Evolutionary conservation across 441 rosid genomes (phyloP), one percentile per base, ranked within the genome.

Genomic region (Syzygium malaccense): DNA sequence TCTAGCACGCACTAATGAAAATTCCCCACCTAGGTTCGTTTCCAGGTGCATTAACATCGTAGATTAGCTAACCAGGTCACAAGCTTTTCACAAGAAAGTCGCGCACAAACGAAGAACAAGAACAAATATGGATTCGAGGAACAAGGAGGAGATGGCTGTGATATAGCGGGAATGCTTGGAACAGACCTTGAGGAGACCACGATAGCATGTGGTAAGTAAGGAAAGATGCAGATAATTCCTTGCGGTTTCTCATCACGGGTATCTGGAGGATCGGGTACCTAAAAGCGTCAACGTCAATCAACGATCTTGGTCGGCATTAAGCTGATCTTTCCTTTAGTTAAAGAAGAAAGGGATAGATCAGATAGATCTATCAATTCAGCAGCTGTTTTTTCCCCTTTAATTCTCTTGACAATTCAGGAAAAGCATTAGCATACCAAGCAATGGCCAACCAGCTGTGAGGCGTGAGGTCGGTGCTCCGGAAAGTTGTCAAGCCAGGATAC

Each of bases 241-340:
- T 89, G 56, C n/a, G 90, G 83, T 14, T 41, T 60, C 19, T 88
- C 87, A 89, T 86, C 28, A 85, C 14, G 37, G 96, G 95, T 87
- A 94, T 91, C 85, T 87, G 91, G 86, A 93, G 91, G 87, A 93
- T 87, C n/a, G 96, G 95, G 87, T 93, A 93, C 94, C 96, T 94
- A 66, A 66, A 60, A n/a, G 51, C 19, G 54, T 8, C 83, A 55
- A 56, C 25, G 33, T 58, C 20, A n/a, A 18, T 32, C 8, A 75
- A 26, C 53, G 84, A 41, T 23, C 84, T 41, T 26, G 15, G 51
- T 41, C 53, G n/a, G 84, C n/a, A 75, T 41, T 45, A 41, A 75
- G 84, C 84, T 48, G 45, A 23, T 41, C 53, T 4, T 4, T 75
- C 84, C 84, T 75, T 75, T 41, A 57, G 55, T 30, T 66, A 85